Conservation (phyloP, 306 rosid genomes). For the Carpinus viminea region DNA sequence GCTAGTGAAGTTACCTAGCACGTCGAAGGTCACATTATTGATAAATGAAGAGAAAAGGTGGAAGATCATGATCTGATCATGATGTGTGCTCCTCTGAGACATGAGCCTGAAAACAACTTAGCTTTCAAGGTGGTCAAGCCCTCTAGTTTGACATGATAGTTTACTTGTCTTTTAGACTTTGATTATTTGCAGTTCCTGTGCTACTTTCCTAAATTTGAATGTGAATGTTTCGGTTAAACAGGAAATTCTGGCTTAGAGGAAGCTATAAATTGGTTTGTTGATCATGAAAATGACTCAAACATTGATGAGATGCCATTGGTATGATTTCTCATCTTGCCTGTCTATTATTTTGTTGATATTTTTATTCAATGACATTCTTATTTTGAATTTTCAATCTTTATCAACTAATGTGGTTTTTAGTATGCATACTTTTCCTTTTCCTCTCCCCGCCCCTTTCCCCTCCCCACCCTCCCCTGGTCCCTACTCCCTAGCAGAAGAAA, state of each 20-base stretch:
- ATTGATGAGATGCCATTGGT: constrained; percentile 49
- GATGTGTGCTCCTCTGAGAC: too few species aligned
- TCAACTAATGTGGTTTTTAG: background rate
- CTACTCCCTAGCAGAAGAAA: background rate
- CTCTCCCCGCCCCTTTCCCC: background rate
- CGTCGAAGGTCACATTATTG: background rate
- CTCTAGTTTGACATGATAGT: too few species aligned
- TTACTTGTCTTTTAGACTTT: background rate
- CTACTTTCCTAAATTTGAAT: background rate
- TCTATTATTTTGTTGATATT: background rate
- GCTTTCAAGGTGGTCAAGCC: too few species aligned
- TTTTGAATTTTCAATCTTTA: background rate
- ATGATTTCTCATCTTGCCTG: constrained; percentile 5
- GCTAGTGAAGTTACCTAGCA: background rate
- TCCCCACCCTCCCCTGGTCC: background rate
- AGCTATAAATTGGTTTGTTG: constrained; percentile 47
- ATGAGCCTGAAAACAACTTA: too few species aligned
- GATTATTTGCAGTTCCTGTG: background rate
- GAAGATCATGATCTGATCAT: too few species aligned
- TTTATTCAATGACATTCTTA: background rate
- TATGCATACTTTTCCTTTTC: background rate
- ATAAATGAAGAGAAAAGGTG: too few species aligned
- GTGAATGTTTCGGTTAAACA: constrained; percentile 17
- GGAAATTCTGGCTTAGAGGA: constrained; percentile 44
- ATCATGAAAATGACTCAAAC: constrained; percentile 47